phyloP scores from a whole-genome alignment of 2,329 filamentous ascomycete genomes.

The Lachnellula subtilissima region DNA sequence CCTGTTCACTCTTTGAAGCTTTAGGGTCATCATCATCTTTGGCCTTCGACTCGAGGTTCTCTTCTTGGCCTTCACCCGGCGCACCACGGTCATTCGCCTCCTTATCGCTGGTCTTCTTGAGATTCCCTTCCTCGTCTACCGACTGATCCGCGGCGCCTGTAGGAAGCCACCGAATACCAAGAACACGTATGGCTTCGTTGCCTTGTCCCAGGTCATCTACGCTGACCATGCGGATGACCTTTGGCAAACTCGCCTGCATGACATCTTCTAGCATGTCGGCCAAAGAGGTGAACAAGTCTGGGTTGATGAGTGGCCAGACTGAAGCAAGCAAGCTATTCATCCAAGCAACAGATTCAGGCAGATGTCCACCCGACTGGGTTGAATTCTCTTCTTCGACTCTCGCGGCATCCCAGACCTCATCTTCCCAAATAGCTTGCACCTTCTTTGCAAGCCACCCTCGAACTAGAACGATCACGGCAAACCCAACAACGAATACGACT shows the following conservation, averaged over 20 bases:
- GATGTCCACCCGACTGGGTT: slow-evolving; percentile 24
- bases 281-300: slow-evolving; percentile 64
- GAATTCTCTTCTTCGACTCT: slow-evolving; percentile 44
- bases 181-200: slow-evolving; percentile 63
- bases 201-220: slow-evolving; percentile 74
- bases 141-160: slow-evolving; percentile 62
- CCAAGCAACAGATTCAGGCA: slow-evolving; percentile 55
- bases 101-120: slow-evolving; percentile 37
- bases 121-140: slow-evolving; percentile 53
- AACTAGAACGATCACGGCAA: slow-evolving; percentile 42
- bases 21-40: slow-evolving; percentile 31
- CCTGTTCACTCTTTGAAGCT: slow-evolving; percentile 26
- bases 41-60: slow-evolving; percentile 30
- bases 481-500: slow-evolving; percentile 8
- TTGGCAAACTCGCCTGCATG: slow-evolving; percentile 72
- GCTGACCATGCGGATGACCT: slow-evolving; percentile 66
- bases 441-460: slow-evolving; percentile 58
- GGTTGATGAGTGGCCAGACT: slow-evolving; percentile 72
- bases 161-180: slow-evolving; percentile 68
- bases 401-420: slow-evolving; percentile 65
- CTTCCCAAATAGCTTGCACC: slow-evolving; percentile 59
- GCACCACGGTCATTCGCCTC: slow-evolving; percentile 48
- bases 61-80: slow-evolving; percentile 31
- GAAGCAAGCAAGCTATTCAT: slow-evolving; percentile 63
- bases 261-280: slow-evolving; percentile 72